These are phyloP conservation scores for Ustilago vetiveriae DNA, from an alignment of 1,284 basidiomycete genomes.

Conservation along the genomic window DNA sequence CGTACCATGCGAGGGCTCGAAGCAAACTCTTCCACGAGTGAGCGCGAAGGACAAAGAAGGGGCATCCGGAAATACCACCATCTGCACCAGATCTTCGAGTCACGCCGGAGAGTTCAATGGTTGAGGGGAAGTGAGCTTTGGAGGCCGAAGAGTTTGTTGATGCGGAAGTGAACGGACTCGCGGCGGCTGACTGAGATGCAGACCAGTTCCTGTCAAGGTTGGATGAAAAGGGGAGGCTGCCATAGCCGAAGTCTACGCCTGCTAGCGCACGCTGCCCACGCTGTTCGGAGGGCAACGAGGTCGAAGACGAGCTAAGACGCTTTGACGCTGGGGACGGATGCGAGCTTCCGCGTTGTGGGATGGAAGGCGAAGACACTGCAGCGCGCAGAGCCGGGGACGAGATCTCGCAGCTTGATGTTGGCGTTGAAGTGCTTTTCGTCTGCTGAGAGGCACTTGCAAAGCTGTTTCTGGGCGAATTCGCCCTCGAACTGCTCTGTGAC, in stretches of 20 bases:
- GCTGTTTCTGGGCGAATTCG: not conserved
- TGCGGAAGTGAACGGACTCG: slow-evolving; percentile 1
- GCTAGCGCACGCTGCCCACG: slow-evolving; percentile 34
- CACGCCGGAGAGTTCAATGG: slow-evolving; percentile 28
- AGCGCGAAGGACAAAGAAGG: slow-evolving; percentile 51
- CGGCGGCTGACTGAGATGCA: slow-evolving; percentile 2
- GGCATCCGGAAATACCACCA: not conserved
- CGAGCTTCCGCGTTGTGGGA: slow-evolving; percentile 22
- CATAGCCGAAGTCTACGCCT: slow-evolving; percentile 54
- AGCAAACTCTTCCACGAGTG: slow-evolving; percentile 55
- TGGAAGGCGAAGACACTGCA: slow-evolving; percentile 7
- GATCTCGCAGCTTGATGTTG: slow-evolving; percentile 1
- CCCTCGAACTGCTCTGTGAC: not conserved
- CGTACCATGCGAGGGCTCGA: slow-evolving; percentile 57
- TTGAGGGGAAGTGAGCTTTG: slow-evolving; percentile 37
- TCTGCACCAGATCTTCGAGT: not conserved
- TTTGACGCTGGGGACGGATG: slow-evolving; percentile 9
- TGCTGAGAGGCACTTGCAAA: not conserved
- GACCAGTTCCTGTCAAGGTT: slow-evolving; percentile 25
- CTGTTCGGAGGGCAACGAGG: slow-evolving; percentile 11
- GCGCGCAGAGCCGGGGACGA: not conserved
- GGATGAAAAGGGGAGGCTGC: slow-evolving; percentile 39
- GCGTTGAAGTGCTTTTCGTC: not conserved
- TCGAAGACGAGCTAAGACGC: slow-evolving; percentile 6
- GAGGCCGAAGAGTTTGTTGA: slow-evolving; percentile 3